Percentiles rank a stretch among this genome's conserved stretches.
Conservation (phyloP, 1,284 basidiomycete genomes). For the Rhodotorula sp. region DNA sequence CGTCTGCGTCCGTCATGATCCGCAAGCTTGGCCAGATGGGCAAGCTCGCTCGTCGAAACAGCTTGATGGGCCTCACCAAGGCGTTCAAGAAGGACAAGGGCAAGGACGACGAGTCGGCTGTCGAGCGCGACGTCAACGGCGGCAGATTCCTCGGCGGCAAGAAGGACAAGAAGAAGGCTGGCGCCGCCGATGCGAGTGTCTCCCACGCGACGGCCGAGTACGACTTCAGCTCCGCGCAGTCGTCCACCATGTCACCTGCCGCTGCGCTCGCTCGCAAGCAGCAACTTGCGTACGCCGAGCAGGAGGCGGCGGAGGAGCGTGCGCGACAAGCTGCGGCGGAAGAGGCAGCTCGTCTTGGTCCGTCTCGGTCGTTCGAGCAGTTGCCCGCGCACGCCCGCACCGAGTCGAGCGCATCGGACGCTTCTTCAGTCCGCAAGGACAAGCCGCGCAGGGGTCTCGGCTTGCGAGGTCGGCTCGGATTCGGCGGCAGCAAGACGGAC, state of each 20-base stretch:
- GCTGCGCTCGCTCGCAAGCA: constrained; percentile 88
- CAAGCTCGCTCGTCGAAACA: constrained; percentile 36
- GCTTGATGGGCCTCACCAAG: constrained; percentile 39
- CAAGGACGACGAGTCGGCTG: constrained; percentile 56
- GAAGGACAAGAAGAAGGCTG: constrained; percentile 58
- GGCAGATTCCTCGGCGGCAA: constrained; percentile 41
- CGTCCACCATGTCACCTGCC: constrained; percentile 77
- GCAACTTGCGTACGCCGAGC: constrained; percentile 59
- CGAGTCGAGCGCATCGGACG: constrained; percentile 13
- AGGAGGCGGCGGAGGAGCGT: constrained; percentile 56
- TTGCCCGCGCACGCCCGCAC: constrained; percentile 12
- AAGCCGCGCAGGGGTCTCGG: constrained; percentile 46
- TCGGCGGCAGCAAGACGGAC: constrained; percentile 32
- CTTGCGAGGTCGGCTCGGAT: constrained; percentile 48
- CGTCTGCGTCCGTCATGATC: constrained; percentile 94
- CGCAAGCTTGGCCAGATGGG: constrained; percentile 92
- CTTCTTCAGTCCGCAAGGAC: constrained; percentile 18
- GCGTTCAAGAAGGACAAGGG: constrained; percentile 77
- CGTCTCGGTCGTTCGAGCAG: constrained; percentile 22
- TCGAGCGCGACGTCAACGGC: constrained; percentile 47
- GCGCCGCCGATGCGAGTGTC: constrained; percentile 69
- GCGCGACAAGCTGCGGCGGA: constrained; percentile 41
- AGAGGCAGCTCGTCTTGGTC: constrained; percentile 18
- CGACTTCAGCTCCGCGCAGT: constrained; percentile 60
- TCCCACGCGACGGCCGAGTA: constrained; percentile 83